phyloP scores from a whole-genome alignment of 2,329 filamentous ascomycete species.

The Ascochyta lentis region DNA sequence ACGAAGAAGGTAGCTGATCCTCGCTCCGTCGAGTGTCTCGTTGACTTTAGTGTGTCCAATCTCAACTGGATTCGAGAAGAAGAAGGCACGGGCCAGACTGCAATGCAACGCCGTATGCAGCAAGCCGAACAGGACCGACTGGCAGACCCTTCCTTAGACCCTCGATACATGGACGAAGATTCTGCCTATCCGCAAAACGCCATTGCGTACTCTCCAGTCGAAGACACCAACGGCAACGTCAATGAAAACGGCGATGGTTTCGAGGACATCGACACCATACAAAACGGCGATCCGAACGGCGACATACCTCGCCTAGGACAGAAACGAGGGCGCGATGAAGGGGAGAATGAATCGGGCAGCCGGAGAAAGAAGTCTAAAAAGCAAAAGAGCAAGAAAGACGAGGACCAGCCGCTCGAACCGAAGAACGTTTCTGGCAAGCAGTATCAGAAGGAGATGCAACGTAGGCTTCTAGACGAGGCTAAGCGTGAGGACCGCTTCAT shows the following conservation, averaged over 20 bases:
- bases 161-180: slow-evolving; percentile 54
- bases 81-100: slow-evolving; percentile 52
- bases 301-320: slow-evolving; percentile 39
- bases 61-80: slow-evolving; percentile 76
- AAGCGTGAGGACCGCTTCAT: slow-evolving; percentile 55
- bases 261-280: slow-evolving; percentile 15
- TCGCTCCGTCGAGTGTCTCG: slow-evolving; percentile 85
- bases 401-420: slow-evolving; percentile 40
- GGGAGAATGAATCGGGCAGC: slow-evolving; percentile 35
- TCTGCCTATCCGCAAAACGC: slow-evolving; percentile 45
- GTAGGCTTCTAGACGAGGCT: slow-evolving; percentile 50
- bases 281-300: slow-evolving; percentile 11
- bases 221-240: slow-evolving; percentile 29
- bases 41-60: slow-evolving; percentile 91
- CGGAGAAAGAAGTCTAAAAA: slow-evolving; percentile 29
- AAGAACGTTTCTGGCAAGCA: slow-evolving; percentile 56
- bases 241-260: slow-evolving; percentile 34
- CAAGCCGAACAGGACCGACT: slow-evolving; percentile 62
- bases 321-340: slow-evolving; percentile 39
- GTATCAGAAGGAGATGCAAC: slow-evolving; percentile 57
- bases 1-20: slow-evolving; percentile 89
- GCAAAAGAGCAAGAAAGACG: slow-evolving; percentile 44
- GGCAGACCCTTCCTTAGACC: slow-evolving; percentile 53
- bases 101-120: slow-evolving; percentile 56
- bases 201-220: slow-evolving; percentile 52